A percentile compares a stretch with the other conserved stretches of the same genome.
Conservation (phyloP, 345 rosid genomes). For the Citrus trifoliata region DNA sequence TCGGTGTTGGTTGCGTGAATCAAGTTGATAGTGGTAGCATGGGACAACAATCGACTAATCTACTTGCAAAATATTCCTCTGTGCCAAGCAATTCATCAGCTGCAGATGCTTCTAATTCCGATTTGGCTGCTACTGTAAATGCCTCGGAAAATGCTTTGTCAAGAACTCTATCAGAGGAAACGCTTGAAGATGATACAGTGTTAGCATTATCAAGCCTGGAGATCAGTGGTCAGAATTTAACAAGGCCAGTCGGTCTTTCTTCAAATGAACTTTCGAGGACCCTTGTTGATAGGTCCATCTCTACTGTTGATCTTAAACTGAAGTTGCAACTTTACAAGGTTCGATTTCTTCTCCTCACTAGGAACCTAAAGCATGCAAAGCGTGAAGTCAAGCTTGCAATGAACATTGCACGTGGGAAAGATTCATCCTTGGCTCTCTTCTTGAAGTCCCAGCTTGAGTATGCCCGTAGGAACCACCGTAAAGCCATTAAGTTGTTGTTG, state of each 20-base stretch:
- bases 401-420: slow-evolving; percentile 85
- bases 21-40: slow-evolving; percentile 65
- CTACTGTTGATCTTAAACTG: slow-evolving; percentile 75
- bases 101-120: slow-evolving; percentile 61
- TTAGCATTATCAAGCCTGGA: slow-evolving; percentile 49
- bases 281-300: slow-evolving; percentile 50
- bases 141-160: slow-evolving; percentile 63
- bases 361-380: slow-evolving; percentile 90
- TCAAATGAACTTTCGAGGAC: slow-evolving; percentile 59
- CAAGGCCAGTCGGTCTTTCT: slow-evolving; percentile 50
- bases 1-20: slow-evolving; percentile 54
- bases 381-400: slow-evolving; percentile 97
- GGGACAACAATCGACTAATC: slow-evolving; percentile 55
- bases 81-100: slow-evolving; percentile 53
- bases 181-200: slow-evolving; percentile 72
- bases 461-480: slow-evolving; percentile 91
- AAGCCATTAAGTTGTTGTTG: slow-evolving; percentile 89
- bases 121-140: slow-evolving; percentile 47
- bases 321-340: slow-evolving; percentile 96
- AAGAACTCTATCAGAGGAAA: slow-evolving; percentile 75
- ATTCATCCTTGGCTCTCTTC: slow-evolving; percentile 82
- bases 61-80: slow-evolving; percentile 58
- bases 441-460: slow-evolving; percentile 96
- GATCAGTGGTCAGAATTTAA: slow-evolving; percentile 60
- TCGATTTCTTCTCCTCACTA: slow-evolving; percentile 74